Evolutionary conservation across 163 green algal species (phyloP), one percentile per base, ranked within the genome.

Genomic region (Scenedesmus sp.): DNA sequence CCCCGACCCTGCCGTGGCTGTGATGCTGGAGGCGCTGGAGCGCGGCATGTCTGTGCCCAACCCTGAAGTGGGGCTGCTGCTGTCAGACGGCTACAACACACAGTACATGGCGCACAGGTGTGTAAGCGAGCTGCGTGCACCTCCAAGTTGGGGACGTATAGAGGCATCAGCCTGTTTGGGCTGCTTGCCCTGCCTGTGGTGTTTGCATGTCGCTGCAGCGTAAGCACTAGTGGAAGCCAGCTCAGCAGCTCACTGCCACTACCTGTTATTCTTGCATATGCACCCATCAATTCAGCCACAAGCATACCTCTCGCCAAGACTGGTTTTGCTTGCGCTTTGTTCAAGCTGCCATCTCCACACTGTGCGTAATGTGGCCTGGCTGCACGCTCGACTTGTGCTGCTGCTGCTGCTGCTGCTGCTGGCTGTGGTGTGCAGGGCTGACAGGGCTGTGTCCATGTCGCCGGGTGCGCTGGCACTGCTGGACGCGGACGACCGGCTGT

Each of bases 21-120:
- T 64, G 52, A 56, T 57, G 57, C 82, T n/a, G 59, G 87, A 91
- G 3, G 87, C 76, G 10, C 70, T 91, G 1, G 76, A 91, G 59
- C 87, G 87, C 6, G 87, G 87, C 9, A 91, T 91, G 87, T 91
- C 87, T 34, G 74, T 81, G 56, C 87, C 87, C 46, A 91, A 91
- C 34, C 56, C 87, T n/a, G 87, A 91, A 8, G 54, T 85, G 59
- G 84, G n/a, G 54, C 26, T 34, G 62, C 77, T 84, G 77, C 1
- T 56, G 77, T n/a, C 34, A n/a, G 77, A 84, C 10, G 77, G 77
- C 1, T n/a, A n/a, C 77, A 23, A 79, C 10, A 3, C 70, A 13
- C 23, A 16, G 23, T 79, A 52, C 13, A 23, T 23, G 23, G 70
- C 70, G 3, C 46, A 79, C 70, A 79, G 70, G 70, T 79, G 70